phyloP scores from a whole-genome alignment of 192 early-diverging fungal genomes.

The Umbelopsis isabellina region DNA sequence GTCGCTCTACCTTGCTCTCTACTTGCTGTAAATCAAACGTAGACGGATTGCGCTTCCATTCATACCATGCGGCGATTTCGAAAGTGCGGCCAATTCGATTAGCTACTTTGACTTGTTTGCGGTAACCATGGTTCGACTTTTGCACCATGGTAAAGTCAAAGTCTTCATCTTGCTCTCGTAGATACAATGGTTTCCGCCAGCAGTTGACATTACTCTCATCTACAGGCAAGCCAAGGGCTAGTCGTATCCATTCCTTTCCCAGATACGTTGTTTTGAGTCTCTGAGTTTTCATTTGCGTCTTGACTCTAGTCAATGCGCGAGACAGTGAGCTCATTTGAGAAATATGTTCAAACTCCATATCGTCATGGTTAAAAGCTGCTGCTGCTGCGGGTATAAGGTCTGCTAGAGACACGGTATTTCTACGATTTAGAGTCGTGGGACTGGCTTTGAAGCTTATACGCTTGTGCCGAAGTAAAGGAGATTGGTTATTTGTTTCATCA shows the following conservation, averaged over 20 bases:
- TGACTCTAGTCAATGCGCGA: conserved; percentile 31
- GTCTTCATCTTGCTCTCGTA: conserved; percentile 5
- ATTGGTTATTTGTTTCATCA: not conserved
- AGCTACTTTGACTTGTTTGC: not conserved
- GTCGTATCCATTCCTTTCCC: conserved; percentile 38
- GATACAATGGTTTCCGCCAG: conserved; percentile 1
- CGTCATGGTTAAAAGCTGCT: conserved; percentile 25
- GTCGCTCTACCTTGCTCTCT: conserved; percentile 29
- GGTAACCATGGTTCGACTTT: not conserved
- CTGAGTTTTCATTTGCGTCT: conserved; percentile 30
- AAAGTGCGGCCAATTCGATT: conserved; percentile 29
- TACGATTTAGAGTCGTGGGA: not conserved
- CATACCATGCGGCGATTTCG: conserved; percentile 40
- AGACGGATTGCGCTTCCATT: conserved; percentile 30
- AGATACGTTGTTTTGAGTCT: conserved; percentile 36
- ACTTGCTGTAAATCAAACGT: conserved; percentile 27
- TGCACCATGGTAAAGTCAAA: conserved; percentile 5
- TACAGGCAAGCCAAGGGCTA: conserved; percentile 31
- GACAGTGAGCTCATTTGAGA: conserved; percentile 20
- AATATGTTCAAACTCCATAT: conserved; percentile 2
- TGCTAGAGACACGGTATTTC: conserved; percentile 25
- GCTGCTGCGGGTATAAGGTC: conserved; percentile 36
- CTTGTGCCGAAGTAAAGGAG: not conserved
- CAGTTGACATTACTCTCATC: conserved; percentile 29
- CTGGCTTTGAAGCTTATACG: conserved; percentile 6